These are phyloP conservation scores for Ophiosphaerella herpotricha DNA, from an alignment of 2,329 filamentous ascomycete species.

Conservation along the genomic window DNA sequence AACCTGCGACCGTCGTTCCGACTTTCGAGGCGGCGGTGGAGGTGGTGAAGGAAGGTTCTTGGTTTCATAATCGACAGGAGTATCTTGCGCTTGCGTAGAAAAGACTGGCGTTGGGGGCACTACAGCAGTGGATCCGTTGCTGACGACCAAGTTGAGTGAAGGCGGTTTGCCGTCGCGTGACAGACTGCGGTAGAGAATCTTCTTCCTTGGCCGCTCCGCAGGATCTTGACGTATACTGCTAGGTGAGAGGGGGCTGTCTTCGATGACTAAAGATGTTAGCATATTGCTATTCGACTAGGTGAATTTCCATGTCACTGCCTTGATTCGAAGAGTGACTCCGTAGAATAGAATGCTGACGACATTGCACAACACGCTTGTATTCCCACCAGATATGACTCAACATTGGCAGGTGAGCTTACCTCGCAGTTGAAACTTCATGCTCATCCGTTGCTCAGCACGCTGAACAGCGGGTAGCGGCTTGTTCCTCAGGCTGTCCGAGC, in stretches of 20 bases:
- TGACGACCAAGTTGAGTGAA: slow-evolving; percentile 38
- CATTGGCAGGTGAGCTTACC: slow-evolving; percentile 24
- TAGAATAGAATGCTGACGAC: too few species aligned
- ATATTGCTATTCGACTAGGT: neutral
- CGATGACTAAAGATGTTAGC: slow-evolving; percentile 14
- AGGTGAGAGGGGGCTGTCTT: slow-evolving; percentile 17
- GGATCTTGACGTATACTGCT: slow-evolving; percentile 22
- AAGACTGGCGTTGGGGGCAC: slow-evolving; percentile 31
- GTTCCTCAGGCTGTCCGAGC: slow-evolving; percentile 26
- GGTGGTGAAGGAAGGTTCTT: slow-evolving; percentile 41
- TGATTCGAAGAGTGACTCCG: too few species aligned
- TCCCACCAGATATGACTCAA: too few species aligned
- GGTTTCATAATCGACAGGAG: slow-evolving; percentile 20
- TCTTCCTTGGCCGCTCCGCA: slow-evolving; percentile 22
- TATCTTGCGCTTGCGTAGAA: slow-evolving; percentile 9
- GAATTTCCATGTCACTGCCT: neutral
- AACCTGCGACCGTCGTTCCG: slow-evolving; percentile 22
- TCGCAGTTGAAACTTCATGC: slow-evolving; percentile 41
- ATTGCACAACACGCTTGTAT: too few species aligned
- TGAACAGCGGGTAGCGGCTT: slow-evolving; percentile 31
- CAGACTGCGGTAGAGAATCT: slow-evolving; percentile 39
- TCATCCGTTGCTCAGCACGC: slow-evolving; percentile 28
- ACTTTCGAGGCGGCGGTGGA: slow-evolving; percentile 44
- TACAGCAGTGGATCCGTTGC: slow-evolving; percentile 46
- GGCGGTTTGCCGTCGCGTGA: slow-evolving; percentile 42